These are phyloP conservation scores for Leccinum boreale DNA, from an alignment of 768 basidiomycete species.

Conservation along the genomic window DNA sequence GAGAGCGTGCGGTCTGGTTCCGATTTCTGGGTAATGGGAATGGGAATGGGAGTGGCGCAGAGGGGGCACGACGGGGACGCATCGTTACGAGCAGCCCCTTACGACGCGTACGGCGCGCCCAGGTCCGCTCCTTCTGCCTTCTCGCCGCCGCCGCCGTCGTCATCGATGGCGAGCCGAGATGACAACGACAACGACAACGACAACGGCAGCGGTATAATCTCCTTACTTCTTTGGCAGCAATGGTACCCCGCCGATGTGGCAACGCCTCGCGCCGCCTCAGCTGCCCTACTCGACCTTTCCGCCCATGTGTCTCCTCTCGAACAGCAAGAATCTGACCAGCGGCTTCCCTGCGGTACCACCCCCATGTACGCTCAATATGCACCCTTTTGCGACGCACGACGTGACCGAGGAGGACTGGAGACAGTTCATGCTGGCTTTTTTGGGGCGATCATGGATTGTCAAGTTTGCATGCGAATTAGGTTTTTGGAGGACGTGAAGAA, in stretches of 20 bases:
- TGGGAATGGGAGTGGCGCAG: no score
- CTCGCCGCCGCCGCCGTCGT: no score
- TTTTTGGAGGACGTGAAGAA: constrained; percentile 40
- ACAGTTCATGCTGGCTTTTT: no score
- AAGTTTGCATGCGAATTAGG: constrained; percentile 6
- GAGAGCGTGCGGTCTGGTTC: no score
- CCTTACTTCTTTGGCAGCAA: constrained; percentile 27
- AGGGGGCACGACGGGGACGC: no score
- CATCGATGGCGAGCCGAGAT: no score
- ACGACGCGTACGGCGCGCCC: not conserved
- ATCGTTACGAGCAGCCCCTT: not conserved
- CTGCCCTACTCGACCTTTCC: constrained; percentile 21
- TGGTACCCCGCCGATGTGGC: constrained; percentile 27
- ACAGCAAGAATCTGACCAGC: constrained; percentile 27
- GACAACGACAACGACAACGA: no score
- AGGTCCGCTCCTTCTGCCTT: not conserved
- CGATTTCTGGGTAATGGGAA: no score
- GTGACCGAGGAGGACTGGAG: no score
- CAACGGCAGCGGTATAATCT: constrained; percentile 5
- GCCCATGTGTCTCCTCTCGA: constrained; percentile 27
- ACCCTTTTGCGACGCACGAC: no score
- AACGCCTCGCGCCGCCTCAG: constrained; percentile 11
- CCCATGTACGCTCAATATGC: constrained; percentile 22
- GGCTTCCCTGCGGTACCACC: constrained; percentile 47
- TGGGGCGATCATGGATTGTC: not conserved